Base-by-base conservation (phyloP, 441 rosid species). In the Aquilaria agallochum region DNA sequence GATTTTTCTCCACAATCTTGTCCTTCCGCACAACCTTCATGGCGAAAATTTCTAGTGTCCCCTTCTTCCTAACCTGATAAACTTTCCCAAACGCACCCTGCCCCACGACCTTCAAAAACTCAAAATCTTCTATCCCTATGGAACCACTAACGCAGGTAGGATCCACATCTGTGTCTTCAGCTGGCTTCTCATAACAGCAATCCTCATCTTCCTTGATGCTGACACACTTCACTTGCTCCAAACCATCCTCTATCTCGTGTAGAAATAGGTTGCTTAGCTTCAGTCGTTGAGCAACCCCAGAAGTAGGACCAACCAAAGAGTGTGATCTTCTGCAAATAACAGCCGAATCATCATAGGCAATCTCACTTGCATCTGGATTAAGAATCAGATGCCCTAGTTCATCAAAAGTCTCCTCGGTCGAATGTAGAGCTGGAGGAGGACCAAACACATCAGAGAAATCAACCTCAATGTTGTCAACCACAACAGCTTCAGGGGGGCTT, bases 1-100 rank as follows among this genome's bases (percentile, higher is more conserved):
- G 96, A 77, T 92, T 83, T 78, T 81, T 89, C 80, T 92, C 95
- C 83, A 91, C 79, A 11, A 91, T 85, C 58, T 70, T 83, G 71
- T 91, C 97, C 86, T 91, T 91, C 55, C 97, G 70, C 96, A 91
- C 83, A 62, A 91, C 97, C 81, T 91, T 91, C 97, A 91, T 91
- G 0, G 97, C 97, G 36, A 68, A 86, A 62, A 91, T 89, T 71
- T 89, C 94, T 10, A 86, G 76, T 1, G 90, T 85, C 47, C 85
- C 87, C 71, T 73, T 86, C 60, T 85, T 83, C 85, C 89, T 89
- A 68, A 89, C 97, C 70, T 91, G 96, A 73, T 68, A 88, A 3
- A 91, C 97, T 80, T 81, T 91, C 52, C 87, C 97, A 76, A 91
- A 91, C 62, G 94, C 92, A 68, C 97, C 97, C 78, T 89, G 83